Evolutionary conservation across 768 basidiomycete genomes (phyloP).

Genomic region (Calocybe gangraenosa): DNA sequence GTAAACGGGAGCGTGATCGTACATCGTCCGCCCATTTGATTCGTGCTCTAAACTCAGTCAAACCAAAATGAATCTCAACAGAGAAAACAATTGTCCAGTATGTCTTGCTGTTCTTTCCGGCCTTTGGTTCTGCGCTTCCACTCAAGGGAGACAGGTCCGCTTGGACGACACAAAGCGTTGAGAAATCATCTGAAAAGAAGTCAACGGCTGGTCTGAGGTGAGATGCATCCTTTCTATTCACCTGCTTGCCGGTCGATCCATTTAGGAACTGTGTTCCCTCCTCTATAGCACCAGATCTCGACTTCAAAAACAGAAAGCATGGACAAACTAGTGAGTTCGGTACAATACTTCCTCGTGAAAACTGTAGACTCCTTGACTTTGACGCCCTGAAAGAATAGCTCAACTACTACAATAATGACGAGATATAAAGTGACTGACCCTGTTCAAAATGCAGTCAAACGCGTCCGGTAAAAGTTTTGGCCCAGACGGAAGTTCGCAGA

Average conservation of each 20-base stretch:
- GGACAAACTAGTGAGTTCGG: conserved; percentile 71
- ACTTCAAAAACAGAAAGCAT: conserved; percentile 80
- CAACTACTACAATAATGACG: not conserved
- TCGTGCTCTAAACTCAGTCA: conserved; percentile 78
- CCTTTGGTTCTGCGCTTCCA: conserved; percentile 66
- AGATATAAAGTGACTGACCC: conserved; percentile 38
- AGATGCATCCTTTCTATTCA: conserved; percentile 21
- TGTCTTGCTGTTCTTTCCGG: conserved; percentile 58
- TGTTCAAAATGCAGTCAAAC: conserved; percentile 74
- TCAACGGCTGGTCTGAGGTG: not conserved
- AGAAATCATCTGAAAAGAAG: conserved; percentile 52
- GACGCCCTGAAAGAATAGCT: conserved; percentile 41
- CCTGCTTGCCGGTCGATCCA: conserved; percentile 68
- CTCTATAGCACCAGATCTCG: conserved; percentile 81
- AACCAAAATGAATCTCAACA: conserved; percentile 78
- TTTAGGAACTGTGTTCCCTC: conserved; percentile 64
- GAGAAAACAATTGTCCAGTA: conserved; percentile 86
- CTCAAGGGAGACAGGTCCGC: conserved; percentile 73
- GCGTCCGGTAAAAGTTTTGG: conserved; percentile 77
- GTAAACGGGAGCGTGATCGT: conserved; percentile 23
- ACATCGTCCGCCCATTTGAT: conserved; percentile 84
- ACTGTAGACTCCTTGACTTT: conserved; percentile 81
- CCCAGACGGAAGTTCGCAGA: conserved; percentile 75
- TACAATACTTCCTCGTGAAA: conserved; percentile 79
- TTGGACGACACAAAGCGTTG: conserved; percentile 73